Evolutionary conservation across 768 basidiomycete species (phyloP), one percentile per base, ranked within the genome.

Genomic region (Xerocomellus dryophilus): DNA sequence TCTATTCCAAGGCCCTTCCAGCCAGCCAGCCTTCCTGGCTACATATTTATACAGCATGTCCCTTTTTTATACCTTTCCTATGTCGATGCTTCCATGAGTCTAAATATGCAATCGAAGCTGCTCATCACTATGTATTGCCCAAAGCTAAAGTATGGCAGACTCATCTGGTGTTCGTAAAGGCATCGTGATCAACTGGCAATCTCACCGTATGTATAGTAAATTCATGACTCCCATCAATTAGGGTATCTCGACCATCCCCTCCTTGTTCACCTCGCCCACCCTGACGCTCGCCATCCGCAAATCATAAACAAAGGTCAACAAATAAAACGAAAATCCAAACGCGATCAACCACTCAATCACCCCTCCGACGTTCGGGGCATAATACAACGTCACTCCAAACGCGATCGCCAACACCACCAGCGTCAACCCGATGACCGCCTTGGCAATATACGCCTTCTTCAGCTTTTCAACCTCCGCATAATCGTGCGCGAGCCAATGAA

Each of bases 291-390:
- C 76, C 66, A 79, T 75, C 45, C 81, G 74, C n/a, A 89, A 76
- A 67, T 92, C 90, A 66, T 79, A 86, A 58, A 68, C 81, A 71
- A 88, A 91, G 0, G 87, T 85, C 53, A 88, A 73, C 38, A 90
- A 71, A 67, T 87, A 91, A 59, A 88, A 77, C 6, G 84, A 84
- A 67, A 83, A 90, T 8, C 86, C 81, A 50, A 90, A 84, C 4
- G 80, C 78, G 45, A 92, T 87, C 0, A 68, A 63, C 89, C 89
- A 92, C 67, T 92, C 90, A 7, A 91, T 61, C 50, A 90, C 68
- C 80, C 81, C 85, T 66, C 81, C 86, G 0, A 72, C 81, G 53
- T 84, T 68, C 1, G 57, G 58, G 0, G 70, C 76, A 10, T 65
- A 61, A 59, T 71, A 84, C 3, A 86, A 63, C 10, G 79, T 65